Evolutionary conservation across 768 basidiomycete genomes (phyloP), one percentile per base, ranked within the genome.

Genomic region (Phaffia tasmanica): DNA sequence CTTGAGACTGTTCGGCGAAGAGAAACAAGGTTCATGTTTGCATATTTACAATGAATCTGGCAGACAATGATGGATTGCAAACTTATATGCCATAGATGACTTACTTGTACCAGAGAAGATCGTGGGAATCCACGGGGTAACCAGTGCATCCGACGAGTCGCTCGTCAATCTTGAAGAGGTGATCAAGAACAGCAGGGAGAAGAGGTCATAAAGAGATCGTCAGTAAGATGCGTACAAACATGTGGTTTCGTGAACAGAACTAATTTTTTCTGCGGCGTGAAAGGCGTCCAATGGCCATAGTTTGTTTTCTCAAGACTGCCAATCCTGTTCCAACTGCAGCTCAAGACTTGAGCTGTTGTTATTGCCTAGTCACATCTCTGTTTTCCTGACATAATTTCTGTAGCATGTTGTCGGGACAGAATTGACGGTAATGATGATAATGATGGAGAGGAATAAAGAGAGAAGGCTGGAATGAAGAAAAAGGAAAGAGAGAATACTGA

Each of bases 101-200:
- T 55, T 27, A 70, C 69, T 27, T 82, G 76, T 91, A 84, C 93
- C 93, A 97, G 72, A 85, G 80, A 63, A 92, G 81, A 72, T 97
- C 90, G 79, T 97, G 94, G 46, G 91, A 93, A 78, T 98, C 94
- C 55, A 87, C 89, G 14, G 94, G 94, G 73, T 82, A 85, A 62
- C 94, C 94, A 51, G 94, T 92, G 82, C 93, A 98, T 56, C 94
- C 94, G 75, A 98, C 80, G 64, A 89, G 83, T 69, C 94, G 89
- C 70, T 86, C 83, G 48, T 82, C 79, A 70, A 87, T 87, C 91
- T 93, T 66, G 14, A 48, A 1, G 42, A 25, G 29, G 14, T 23
- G 30, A 6, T 42, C 27, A 62, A 18, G 51, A 57, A 16, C n/a
- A 56, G 11, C 9, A 32, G 56, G 19, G 56, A 32, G 56, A 57